phyloP scores from a whole-genome alignment of 139 green algal species.

The Klebsormidium nitens region DNA sequence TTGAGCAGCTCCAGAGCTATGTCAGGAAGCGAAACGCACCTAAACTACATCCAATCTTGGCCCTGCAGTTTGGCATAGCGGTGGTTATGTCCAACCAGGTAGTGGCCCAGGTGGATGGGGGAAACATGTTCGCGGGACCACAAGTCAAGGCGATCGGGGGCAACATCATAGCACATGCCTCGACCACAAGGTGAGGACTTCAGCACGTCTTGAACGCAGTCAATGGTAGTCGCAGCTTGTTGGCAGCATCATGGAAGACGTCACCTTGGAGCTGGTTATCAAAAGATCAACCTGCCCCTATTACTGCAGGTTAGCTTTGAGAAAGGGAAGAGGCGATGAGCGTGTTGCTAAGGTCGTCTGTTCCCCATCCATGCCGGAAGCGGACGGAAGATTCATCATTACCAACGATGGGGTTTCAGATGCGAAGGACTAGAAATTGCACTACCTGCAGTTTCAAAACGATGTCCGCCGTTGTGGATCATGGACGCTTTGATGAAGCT shows the following conservation, averaged over 20 bases:
- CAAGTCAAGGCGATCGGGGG: conserved; percentile 95
- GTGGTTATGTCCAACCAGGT: conserved; percentile 98
- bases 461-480: too few relatives aligned
- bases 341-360: conserved; percentile 79
- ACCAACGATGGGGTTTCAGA: conserved; percentile 72
- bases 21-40: too few relatives aligned
- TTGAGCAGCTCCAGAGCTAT: too few relatives aligned
- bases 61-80: conserved; percentile 74
- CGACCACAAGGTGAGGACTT: conserved; percentile 75
- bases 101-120: conserved; percentile 85
- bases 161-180: conserved; percentile 99
- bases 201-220: not conserved
- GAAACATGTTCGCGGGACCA: conserved; percentile 82
- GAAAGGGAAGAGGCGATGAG: conserved; percentile 87
- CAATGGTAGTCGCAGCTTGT: not conserved
- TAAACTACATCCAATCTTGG: conserved; percentile 5
- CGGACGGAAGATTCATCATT: conserved; percentile 89
- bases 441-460: too few relatives aligned
- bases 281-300: not conserved
- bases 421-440: conserved; percentile 88
- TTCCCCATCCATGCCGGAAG: conserved; percentile 84
- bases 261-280: not conserved
- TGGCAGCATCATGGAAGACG: not conserved
- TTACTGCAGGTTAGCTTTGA: conserved; percentile 62
- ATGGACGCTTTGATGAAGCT: too few relatives aligned